Evolutionary conservation across 1,139 yeast species (phyloP).

Genomic region (Sporopachydermia cereana): DNA sequence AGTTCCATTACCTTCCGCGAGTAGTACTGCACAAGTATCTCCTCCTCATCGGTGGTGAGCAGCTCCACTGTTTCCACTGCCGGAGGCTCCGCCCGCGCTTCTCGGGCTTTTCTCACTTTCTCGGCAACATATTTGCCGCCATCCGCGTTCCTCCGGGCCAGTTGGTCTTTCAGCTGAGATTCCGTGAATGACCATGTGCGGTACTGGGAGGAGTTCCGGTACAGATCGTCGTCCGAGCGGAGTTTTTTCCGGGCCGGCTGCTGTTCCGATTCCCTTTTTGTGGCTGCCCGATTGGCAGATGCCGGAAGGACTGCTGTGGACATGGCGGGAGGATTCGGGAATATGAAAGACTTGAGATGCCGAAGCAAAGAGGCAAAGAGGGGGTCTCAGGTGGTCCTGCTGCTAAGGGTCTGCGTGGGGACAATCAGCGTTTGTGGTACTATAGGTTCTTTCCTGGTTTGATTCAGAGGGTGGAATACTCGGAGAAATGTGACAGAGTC

Average conservation of each 20-base stretch:
- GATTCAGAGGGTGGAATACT: too few relatives aligned
- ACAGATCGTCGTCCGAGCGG: slow-evolving; percentile 58
- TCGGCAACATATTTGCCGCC: slow-evolving; percentile 33
- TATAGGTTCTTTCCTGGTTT: too few relatives aligned
- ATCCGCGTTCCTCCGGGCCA: slow-evolving; percentile 37
- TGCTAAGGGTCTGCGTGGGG: too few relatives aligned
- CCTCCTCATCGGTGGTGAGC: slow-evolving; percentile 59
- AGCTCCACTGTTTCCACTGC: slow-evolving; percentile 25
- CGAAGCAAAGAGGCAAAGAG: too few relatives aligned
- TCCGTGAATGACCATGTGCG: slow-evolving; percentile 72
- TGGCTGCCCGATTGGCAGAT: too few relatives aligned
- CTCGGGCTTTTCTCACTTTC: slow-evolving; percentile 19
- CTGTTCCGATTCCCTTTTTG: too few relatives aligned
- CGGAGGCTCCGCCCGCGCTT: slow-evolving; percentile 22
- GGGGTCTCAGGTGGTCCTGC: too few relatives aligned
- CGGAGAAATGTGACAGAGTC: too few relatives aligned
- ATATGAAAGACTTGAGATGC: too few relatives aligned
- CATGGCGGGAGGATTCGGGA: too few relatives aligned
- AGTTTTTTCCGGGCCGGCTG: neutral
- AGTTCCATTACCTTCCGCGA: slow-evolving; percentile 57
- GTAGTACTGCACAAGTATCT: slow-evolving; percentile 52
- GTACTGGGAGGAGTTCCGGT: slow-evolving; percentile 77
- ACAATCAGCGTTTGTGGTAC: too few relatives aligned
- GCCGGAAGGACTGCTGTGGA: too few relatives aligned
- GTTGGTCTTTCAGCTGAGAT: slow-evolving; percentile 37